Percentiles rank a stretch among this genome's conserved stretches.
phyloP scores from a whole-genome alignment of 495 filamentous ascomycete genomes.

The Aspergillus biplanus region DNA sequence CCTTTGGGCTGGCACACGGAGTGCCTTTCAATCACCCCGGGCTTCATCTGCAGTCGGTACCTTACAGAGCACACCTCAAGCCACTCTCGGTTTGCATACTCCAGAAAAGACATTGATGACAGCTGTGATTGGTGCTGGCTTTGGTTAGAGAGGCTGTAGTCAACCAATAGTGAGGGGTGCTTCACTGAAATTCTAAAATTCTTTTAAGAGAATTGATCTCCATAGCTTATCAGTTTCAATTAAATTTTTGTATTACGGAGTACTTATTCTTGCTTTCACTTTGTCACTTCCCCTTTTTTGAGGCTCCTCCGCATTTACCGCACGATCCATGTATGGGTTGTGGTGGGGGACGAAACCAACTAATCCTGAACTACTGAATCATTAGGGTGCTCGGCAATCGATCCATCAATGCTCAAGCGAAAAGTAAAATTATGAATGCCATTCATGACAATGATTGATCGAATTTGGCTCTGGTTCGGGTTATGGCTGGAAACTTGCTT shows the following conservation, averaged over 20 bases:
- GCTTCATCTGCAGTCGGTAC: not conserved
- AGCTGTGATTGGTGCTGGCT: not conserved
- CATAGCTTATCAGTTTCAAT: not conserved
- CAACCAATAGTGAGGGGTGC: not conserved
- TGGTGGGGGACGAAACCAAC: slow-evolving; percentile 1
- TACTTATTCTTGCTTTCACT: not conserved
- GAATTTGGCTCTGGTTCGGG: not conserved
- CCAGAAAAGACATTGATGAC: not conserved
- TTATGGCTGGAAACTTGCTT: not conserved
- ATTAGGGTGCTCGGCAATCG: not conserved
- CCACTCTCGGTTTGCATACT: not conserved
- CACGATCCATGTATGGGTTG: slow-evolving; percentile 12
- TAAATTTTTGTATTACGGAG: not conserved
- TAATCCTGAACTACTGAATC: not conserved
- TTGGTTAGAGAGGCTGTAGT: not conserved
- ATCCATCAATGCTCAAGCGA: not conserved
- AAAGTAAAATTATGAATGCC: not conserved
- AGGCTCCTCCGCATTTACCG: slow-evolving; percentile 18
- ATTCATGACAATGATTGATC: not conserved
- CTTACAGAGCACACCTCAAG: not conserved
- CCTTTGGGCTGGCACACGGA: not conserved
- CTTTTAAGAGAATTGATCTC: not conserved
- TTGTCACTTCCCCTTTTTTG: slow-evolving; percentile 4
- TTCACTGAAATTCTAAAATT: not conserved
- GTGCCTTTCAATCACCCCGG: not conserved